Base-by-base conservation (phyloP, 164 flowering plant species). In the Chloranthus sessilifolius region DNA sequence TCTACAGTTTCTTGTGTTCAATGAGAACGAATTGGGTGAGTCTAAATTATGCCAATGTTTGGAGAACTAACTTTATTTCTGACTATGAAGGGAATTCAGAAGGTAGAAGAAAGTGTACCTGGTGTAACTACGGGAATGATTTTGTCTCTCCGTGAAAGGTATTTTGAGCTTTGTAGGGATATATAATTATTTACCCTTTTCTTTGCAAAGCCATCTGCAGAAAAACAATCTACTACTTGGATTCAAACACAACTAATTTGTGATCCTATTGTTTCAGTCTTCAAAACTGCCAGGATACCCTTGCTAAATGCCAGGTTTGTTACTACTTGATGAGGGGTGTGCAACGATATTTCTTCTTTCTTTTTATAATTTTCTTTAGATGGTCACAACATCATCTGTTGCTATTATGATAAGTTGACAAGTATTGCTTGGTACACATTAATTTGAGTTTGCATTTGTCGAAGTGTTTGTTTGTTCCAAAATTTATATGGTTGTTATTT, bases 61-160 rank as follows among this genome's bases (percentile, higher is more conserved):
- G 16, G 20, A 8, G 7, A n/a, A 40, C 17, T 26, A 21, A 2
- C 20, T 35, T 4, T 21, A 23, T 28, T 51, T 12, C 27, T 50
- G 12, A 11, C 4, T 30, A 31, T 45, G 50, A 64, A 84, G 94
- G 76, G 57, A 21, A 77, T 74, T 42, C 45, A 70, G 24, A 85
- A 85, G 54, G 62, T 69, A 11, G 95, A 87, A 66, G 99, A 80
- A 70, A 77, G 86, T 54, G 86, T 90, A 30, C 95, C 98, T 48
- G 98, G 98, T 47, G 96, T 65, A 4, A 85, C 96, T 37, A 91
- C 98, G 1, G 88, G 87, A 59, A 89, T 85, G 95, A 94, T 94
- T 56, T 75, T 94, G 63, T 70, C 87, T 41, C 96, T 94, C 43
- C 95, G 96, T 47, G 96, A 83, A 67, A 87, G 96, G 99, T 94